phyloP scores from a whole-genome alignment of 1,284 basidiomycete genomes.

The Irpex lacteus region DNA sequence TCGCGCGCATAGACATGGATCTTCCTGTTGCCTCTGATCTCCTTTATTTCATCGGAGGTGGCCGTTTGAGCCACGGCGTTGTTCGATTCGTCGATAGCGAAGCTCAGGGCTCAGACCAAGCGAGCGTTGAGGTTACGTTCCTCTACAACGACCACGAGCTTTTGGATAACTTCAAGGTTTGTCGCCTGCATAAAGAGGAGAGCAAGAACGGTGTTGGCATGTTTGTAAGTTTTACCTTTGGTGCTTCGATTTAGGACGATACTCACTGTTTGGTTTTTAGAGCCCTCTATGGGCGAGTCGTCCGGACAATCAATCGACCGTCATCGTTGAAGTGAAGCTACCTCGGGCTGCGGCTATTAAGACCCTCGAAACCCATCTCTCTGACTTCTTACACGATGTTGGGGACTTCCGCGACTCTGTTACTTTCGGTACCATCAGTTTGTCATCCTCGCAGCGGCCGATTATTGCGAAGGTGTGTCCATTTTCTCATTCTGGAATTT shows the following conservation, averaged over 20 bases:
- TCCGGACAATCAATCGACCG: conserved; percentile 9
- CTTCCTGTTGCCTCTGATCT: conserved; percentile 24
- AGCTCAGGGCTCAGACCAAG: conserved; percentile 12
- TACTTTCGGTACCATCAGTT: conserved; percentile 16
- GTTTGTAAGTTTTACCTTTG: conserved; percentile 24
- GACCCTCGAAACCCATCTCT: conserved; percentile 21
- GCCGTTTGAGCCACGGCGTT: conserved; percentile 22
- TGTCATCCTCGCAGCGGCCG: conserved; percentile 17
- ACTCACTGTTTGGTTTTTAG: conserved; percentile 11
- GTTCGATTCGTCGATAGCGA: conserved; percentile 21
- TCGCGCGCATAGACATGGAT: conserved; percentile 18
- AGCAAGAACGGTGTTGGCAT: conserved; percentile 28
- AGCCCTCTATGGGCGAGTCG: conserved; percentile 12
- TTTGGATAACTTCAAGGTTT: conserved; percentile 20
- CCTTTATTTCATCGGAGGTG: conserved; percentile 25
- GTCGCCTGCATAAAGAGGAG: conserved; percentile 19
- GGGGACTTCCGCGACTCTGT: conserved; percentile 16
- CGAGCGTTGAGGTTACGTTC: conserved; percentile 20
- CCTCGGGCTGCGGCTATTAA: conserved; percentile 13
- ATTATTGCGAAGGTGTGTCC: conserved; percentile 17
- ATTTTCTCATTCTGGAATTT: background rate
- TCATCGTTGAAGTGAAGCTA: conserved; percentile 22
- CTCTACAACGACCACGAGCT: conserved; percentile 18
- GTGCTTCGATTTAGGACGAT: background rate
- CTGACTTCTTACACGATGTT: conserved; percentile 21